Conservation (phyloP, 1,284 basidiomycete genomes). For the Apiotrichum montevideense region DNA sequence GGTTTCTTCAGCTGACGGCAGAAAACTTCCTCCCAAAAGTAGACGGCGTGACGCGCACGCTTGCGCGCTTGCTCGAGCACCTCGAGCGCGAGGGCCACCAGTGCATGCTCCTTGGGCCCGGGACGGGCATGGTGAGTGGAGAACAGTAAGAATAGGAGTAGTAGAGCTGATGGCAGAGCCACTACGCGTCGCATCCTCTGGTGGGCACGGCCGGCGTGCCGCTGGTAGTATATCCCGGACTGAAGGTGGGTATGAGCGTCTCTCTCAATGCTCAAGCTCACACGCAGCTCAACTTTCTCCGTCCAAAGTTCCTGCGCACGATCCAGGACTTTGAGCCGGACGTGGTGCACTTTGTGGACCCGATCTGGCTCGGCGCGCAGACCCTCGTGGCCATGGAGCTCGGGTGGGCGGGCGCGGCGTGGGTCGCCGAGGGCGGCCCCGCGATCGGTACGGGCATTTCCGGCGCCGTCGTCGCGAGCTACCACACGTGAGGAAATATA, state of each 20-base stretch:
- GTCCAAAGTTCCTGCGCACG: constrained; percentile 52
- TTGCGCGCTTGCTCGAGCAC: constrained; percentile 54
- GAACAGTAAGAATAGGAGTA: no score
- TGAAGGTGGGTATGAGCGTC: constrained; percentile 41
- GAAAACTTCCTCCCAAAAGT: constrained; percentile 57
- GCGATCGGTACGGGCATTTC: constrained; percentile 40
- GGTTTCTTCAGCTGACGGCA: constrained; percentile 12
- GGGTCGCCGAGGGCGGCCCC: constrained; percentile 39
- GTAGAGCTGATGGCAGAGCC: constrained; percentile 28
- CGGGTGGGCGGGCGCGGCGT: constrained; percentile 46
- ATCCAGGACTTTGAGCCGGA: constrained; percentile 52
- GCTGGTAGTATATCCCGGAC: constrained; percentile 53
- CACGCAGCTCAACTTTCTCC: constrained; percentile 52
- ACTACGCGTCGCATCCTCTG: constrained; percentile 53
- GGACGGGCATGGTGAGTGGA: constrained; percentile 49
- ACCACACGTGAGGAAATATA: constrained; percentile 49
- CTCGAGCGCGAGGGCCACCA: constrained; percentile 53
- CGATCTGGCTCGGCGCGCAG: constrained; percentile 55
- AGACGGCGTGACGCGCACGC: constrained; percentile 55
- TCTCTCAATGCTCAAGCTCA: background rate
- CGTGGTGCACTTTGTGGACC: constrained; percentile 53
- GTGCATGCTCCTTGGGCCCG: constrained; percentile 54
- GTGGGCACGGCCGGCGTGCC: constrained; percentile 56
- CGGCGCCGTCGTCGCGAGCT: constrained; percentile 52
- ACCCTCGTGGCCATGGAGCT: constrained; percentile 48